Conservation (phyloP, 2,329 filamentous ascomycete species). For the Aspergillus chevalieri region DNA sequence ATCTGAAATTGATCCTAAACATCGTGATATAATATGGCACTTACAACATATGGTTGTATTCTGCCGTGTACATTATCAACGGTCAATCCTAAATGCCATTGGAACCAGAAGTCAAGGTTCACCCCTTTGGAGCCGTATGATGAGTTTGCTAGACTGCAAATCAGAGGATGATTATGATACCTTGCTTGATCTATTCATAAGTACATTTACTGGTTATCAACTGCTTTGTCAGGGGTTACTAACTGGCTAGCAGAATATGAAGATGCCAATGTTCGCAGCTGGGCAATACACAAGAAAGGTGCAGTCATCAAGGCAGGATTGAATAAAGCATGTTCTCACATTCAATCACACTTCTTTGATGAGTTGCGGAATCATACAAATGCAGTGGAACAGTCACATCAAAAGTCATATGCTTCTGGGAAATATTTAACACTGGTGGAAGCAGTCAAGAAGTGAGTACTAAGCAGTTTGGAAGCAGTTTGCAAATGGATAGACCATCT, state of each 20-base stretch:
- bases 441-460: background rate
- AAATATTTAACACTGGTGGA: background rate
- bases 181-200: constrained; percentile 1
- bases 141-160: constrained; percentile 3
- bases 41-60: constrained; percentile 7
- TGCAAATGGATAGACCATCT: too few species aligned
- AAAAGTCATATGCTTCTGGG: background rate
- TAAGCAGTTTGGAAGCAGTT: fast-evolving
- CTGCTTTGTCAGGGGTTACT: too few species aligned
- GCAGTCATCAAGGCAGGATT: background rate
- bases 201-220: too few species aligned
- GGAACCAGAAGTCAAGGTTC: constrained; percentile 1
- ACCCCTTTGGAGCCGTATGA: constrained; percentile 4
- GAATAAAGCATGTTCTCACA: background rate
- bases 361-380: background rate
- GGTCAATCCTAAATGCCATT: constrained; percentile 3
- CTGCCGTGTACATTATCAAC: constrained; percentile 5
- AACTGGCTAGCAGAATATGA: background rate
- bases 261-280: background rate
- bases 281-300: background rate
- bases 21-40: constrained; percentile 4
- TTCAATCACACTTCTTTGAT: background rate
- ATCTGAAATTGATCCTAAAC: constrained; percentile 4
- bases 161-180: constrained; percentile 3
- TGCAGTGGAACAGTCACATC: background rate